phyloP scores from a whole-genome alignment of 768 basidiomycete species.

The Boletus coccyginus region DNA sequence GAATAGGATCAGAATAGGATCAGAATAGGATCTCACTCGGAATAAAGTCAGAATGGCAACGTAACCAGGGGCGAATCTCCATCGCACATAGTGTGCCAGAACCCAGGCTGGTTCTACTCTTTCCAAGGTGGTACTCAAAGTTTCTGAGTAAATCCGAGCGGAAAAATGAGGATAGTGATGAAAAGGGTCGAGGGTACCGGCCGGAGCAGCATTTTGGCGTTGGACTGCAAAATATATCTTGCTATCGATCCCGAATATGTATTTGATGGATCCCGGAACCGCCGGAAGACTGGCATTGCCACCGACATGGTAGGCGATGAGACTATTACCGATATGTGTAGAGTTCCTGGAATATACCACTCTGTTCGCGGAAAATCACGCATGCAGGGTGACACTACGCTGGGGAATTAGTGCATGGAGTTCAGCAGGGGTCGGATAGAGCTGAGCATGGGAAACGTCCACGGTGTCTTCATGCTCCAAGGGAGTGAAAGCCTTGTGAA shows the following conservation, averaged over 20 bases:
- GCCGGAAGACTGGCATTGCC: neutral
- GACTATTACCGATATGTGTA: neutral
- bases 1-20: too few species aligned
- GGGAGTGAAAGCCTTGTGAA: conserved; percentile 6
- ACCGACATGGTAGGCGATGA: neutral
- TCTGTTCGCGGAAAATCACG: neutral
- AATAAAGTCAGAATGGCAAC: too few species aligned
- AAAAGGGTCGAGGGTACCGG: neutral
- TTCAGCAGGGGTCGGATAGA: neutral
- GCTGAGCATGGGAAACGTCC: too few species aligned
- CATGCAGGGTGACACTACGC: neutral
- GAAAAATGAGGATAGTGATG: neutral
- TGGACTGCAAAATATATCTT: neutral
- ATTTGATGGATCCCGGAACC: neutral
- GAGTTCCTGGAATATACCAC: neutral
- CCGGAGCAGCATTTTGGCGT: neutral
- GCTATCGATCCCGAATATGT: neutral
- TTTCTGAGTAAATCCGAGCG: neutral
- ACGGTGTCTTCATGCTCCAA: too few species aligned
- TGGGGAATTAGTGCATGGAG: neutral
- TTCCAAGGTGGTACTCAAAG: neutral
- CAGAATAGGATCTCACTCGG: too few species aligned
- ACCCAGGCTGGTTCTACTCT: neutral
- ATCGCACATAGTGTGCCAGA: too few species aligned
- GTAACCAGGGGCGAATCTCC: too few species aligned